Evolutionary conservation across 305 asterid species (phyloP).

Genomic region (Solanum hybrid): DNA sequence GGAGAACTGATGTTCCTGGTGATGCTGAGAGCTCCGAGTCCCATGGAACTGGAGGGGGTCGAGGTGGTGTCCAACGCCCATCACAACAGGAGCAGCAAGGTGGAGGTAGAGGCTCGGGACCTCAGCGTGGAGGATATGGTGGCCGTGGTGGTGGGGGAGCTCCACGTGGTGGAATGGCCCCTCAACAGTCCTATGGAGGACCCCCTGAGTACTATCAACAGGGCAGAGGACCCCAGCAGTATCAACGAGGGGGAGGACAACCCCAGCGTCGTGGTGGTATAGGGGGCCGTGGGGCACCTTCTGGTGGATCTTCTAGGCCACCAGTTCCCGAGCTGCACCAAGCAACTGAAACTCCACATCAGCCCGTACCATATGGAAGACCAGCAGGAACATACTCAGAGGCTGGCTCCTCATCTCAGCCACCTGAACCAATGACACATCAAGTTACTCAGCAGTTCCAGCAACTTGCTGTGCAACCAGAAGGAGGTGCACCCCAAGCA

Average conservation of each 20-base stretch:
- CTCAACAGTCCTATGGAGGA: slow-evolving; percentile 43
- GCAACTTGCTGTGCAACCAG: slow-evolving; percentile 41
- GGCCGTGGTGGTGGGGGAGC: slow-evolving; percentile 42
- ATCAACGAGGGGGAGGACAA: slow-evolving; percentile 52
- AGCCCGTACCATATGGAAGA: slow-evolving; percentile 29
- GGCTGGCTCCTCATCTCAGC: slow-evolving; percentile 50
- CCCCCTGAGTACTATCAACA: slow-evolving; percentile 36
- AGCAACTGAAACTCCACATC: slow-evolving; percentile 58
- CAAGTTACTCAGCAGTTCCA: slow-evolving; percentile 32
- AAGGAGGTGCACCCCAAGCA: slow-evolving; percentile 36
- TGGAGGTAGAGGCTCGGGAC: slow-evolving; percentile 57
- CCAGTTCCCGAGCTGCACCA: slow-evolving; percentile 96
- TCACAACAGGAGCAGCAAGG: slow-evolving; percentile 51
- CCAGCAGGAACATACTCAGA: slow-evolving; percentile 33
- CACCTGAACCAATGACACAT: slow-evolving; percentile 29
- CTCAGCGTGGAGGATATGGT: slow-evolving; percentile 68
- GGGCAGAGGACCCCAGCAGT: slow-evolving; percentile 30
- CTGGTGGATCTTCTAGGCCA: slow-evolving; percentile 67
- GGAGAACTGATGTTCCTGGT: slow-evolving; percentile 50
- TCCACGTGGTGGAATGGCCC: slow-evolving; percentile 47
- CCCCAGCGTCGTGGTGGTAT: slow-evolving; percentile 45
- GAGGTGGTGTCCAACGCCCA: slow-evolving; percentile 46
- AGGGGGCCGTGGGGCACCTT: slow-evolving; percentile 52
- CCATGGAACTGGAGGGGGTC: slow-evolving; percentile 49
- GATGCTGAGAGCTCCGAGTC: slow-evolving; percentile 52